Percentiles rank a stretch among this genome's conserved stretches.
Conservation (phyloP, 495 filamentous ascomycete genomes). For the Glonium stellatum region DNA sequence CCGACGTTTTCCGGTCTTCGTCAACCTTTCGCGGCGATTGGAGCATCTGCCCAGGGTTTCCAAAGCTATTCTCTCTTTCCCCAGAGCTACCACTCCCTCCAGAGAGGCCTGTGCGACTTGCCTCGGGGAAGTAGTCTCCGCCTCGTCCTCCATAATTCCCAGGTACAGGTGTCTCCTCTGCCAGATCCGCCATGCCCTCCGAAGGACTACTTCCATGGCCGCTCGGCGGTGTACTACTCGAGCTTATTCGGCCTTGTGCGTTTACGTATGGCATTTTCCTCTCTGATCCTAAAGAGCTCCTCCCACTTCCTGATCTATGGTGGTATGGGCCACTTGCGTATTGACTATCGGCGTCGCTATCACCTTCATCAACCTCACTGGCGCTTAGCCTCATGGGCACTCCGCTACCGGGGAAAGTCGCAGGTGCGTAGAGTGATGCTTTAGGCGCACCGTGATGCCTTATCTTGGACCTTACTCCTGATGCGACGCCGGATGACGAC, state of each 20-base stretch:
- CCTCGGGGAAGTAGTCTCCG: constrained; percentile 35
- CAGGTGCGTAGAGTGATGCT: constrained; percentile 63
- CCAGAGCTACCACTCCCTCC: constrained; percentile 46
- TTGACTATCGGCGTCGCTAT: constrained; percentile 55
- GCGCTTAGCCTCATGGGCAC: constrained; percentile 90
- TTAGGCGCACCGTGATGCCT: constrained; percentile 70
- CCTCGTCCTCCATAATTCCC: constrained; percentile 35
- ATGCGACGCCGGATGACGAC: constrained; percentile 27
- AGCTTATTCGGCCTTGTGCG: constrained; percentile 47
- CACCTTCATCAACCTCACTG: constrained; percentile 81
- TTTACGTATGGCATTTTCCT: constrained; percentile 35
- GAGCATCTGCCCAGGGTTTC: constrained; percentile 47
- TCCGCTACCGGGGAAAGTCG: constrained; percentile 61
- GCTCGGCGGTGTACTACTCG: constrained; percentile 56
- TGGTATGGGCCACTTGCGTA: constrained; percentile 49
- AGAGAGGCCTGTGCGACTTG: constrained; percentile 36
- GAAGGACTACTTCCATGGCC: constrained; percentile 34
- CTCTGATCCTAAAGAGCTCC: constrained; percentile 62
- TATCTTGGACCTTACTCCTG: constrained; percentile 60
- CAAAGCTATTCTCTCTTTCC: constrained; percentile 52
- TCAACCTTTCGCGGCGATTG: constrained; percentile 39
- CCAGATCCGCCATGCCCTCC: constrained; percentile 45
- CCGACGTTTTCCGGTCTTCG: constrained; percentile 61
- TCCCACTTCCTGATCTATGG: constrained; percentile 67
- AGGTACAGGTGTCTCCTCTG: constrained; percentile 48